Base-by-base conservation (phyloP, 768 basidiomycete species). In the Astraeus odoratus region DNA sequence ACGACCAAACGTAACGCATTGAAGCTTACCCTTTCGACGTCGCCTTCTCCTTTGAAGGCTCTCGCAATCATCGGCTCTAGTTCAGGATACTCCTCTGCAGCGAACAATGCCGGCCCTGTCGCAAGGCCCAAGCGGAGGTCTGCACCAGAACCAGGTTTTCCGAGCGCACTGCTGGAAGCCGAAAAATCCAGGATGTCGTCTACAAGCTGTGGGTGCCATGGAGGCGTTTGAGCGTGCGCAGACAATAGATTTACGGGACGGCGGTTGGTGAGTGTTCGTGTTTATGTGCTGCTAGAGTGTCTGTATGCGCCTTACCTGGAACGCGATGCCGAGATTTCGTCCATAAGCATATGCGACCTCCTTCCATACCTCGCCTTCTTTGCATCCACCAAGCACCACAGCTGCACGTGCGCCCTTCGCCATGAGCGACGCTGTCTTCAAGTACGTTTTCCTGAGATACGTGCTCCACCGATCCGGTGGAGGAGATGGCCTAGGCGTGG, bases 141-240 rank as follows among this genome's bases (percentile, higher is more conserved):
- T 2, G 90, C 86, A 15, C 87, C 88, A 15, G 59, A 44, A 0
- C 83, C 81, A 0, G 96, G 96, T 68, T 98, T 98, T 27, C 95
- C 95, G 10, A 98, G 77, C 0, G 83, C 63, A 0, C 69, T 64
- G 12, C 74, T 69, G 9, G 83, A 83, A 1, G 86, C 80, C 39
- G 93, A 86, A 59, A 91, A 98, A 67, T 98, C 96, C 3, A 99
- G 71, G 27, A 93, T 77, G 59, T 99, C 96, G 60, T 99, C 96
- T 39, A 98, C 85, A 8, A 99, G 83, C 92, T 95, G 56, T 15
- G 23, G 43, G 38, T 37, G 18, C 37, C 26, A 18, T 16, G n/a
- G 40, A 37, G 10, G 18, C 23, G 26, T 42, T n/a, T n/a, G n/a
- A n/a, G n/a, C n/a, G n/a, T n/a, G n/a, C 24, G 19, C 20, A 31